Evolutionary conservation across 148 eudicot species (phyloP), one percentile per base, ranked within the genome.

Genomic region (Vaccinium myrtillus): DNA sequence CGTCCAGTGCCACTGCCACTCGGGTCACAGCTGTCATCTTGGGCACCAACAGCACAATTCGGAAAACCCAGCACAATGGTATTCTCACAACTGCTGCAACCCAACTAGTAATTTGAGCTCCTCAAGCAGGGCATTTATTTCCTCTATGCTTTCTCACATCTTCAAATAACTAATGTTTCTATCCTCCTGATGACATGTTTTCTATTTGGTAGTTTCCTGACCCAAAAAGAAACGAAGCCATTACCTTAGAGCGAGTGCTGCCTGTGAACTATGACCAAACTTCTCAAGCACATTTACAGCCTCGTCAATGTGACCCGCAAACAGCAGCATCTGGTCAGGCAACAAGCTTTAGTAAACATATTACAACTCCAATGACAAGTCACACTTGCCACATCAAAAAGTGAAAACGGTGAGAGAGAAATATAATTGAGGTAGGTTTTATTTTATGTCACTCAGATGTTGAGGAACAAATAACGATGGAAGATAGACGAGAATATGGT

Each of bases 261-360:
- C 86, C 63, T 83, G 87, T 51, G 91, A 89, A 80, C 59, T 85
- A 67, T 73, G 81, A 89, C 87, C 83, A 61, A 85, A 88, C 79
- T 86, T 91, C 83, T 92, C 93, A 32, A 92, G 82, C 87, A 90
- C 92, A 85, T 81, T 79, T 6, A 95, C 81, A 80, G 97, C 97
- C 87, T 95, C 95, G 18, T 91, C 80, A 70, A 91, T 91, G 25
- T 88, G 88, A 86, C 90, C 90, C 81, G 91, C 95, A 59, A 92
- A 88, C 81, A 95, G 75, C 89, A 95, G 91, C 90, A 95, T 85
- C 98, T 95, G 86, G 36, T 56, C 82, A 78, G 36, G 54, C 21
- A 65, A 75, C 53, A 81, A 88, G 76, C 82, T 43, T n/a, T 19
- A n/a, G 69, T 75, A 15, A 50, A 18, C 63, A 49, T 18, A 69